These are phyloP conservation scores for Bocquillonia castaneifolia DNA, from an alignment of 441 rosid species.

Conservation along the genomic window DNA sequence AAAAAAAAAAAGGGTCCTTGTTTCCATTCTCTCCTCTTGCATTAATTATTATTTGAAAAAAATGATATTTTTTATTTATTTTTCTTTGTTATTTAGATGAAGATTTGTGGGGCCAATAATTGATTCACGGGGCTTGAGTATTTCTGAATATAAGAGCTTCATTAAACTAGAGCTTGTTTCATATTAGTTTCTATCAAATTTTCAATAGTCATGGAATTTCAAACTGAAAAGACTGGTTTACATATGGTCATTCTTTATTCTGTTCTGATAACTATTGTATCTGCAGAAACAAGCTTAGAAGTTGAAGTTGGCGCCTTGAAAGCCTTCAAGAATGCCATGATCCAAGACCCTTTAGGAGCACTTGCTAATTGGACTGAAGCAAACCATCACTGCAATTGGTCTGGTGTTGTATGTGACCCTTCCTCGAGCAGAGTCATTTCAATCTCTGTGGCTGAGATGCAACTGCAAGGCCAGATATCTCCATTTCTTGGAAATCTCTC, in stretches of 20 bases:
- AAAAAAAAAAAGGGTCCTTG: too few relatives aligned
- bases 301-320: conserved; percentile 49
- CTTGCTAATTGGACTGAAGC: conserved; percentile 59
- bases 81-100: too few relatives aligned
- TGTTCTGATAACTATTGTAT: conserved; percentile 8
- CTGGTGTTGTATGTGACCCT: conserved; percentile 61
- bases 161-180: not conserved
- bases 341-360: conserved; percentile 48
- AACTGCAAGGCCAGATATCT: conserved; percentile 60
- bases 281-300: conserved; percentile 32
- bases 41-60: too few relatives aligned
- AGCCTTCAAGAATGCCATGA: conserved; percentile 52
- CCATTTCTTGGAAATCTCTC: conserved; percentile 64
- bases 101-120: conserved; percentile 3
- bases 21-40: too few relatives aligned
- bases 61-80: too few relatives aligned
- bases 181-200: conserved; percentile 17
- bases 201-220: conserved; percentile 25
- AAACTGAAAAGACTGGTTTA: conserved; percentile 8
- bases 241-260: conserved; percentile 16
- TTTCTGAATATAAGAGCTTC: conserved; percentile 1
- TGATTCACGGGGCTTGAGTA: not conserved
- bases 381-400: conserved; percentile 70
- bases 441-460: conserved; percentile 48
- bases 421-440: conserved; percentile 39